Percentiles rank a stretch among this genome's conserved stretches.
Conservation (phyloP, 768 basidiomycete species). For the Megacollybia marginata region DNA sequence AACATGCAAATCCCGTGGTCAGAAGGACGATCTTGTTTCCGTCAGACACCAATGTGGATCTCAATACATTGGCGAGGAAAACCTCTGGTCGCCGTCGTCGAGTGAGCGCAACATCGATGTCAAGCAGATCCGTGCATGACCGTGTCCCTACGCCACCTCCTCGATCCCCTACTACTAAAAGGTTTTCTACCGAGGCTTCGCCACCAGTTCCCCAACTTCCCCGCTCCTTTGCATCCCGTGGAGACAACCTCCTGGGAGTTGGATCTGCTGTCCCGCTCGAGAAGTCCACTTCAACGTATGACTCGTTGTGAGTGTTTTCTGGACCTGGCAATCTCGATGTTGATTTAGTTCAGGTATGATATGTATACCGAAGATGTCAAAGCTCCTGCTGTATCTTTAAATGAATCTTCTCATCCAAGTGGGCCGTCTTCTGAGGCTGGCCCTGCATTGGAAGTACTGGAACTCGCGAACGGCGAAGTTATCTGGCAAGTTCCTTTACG, state of each 20-base stretch:
- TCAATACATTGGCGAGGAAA: constrained; percentile 48
- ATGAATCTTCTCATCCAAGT: neutral
- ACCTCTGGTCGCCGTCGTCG: constrained; percentile 54
- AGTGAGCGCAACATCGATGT: constrained; percentile 51
- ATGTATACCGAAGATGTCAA: constrained; percentile 65
- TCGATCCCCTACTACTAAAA: constrained; percentile 30
- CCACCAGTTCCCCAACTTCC: constrained; percentile 59
- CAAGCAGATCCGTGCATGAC: constrained; percentile 71
- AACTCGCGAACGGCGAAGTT: constrained; percentile 82
- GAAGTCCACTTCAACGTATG: constrained; percentile 66
- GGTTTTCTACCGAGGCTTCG: constrained; percentile 46
- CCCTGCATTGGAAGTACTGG: constrained; percentile 71
- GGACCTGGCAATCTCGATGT: constrained; percentile 8
- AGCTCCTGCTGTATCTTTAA: constrained; percentile 17
- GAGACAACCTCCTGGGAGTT: constrained; percentile 32
- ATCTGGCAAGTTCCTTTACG: constrained; percentile 52
- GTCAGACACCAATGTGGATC: constrained; percentile 55
- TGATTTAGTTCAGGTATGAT: constrained; percentile 50
- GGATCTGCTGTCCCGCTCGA: constrained; percentile 38
- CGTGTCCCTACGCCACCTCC: constrained; percentile 83
- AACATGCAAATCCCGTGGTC: constrained; percentile 43
- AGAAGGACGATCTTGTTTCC: constrained; percentile 78
- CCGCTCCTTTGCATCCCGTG: constrained; percentile 47
- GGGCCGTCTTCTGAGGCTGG: constrained; percentile 28
- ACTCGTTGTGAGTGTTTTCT: constrained; percentile 58